A percentile compares a stretch with the other conserved stretches of the same genome.
Conservation (phyloP, 257 asterid genomes). For the Capsicum baccatum region DNA sequence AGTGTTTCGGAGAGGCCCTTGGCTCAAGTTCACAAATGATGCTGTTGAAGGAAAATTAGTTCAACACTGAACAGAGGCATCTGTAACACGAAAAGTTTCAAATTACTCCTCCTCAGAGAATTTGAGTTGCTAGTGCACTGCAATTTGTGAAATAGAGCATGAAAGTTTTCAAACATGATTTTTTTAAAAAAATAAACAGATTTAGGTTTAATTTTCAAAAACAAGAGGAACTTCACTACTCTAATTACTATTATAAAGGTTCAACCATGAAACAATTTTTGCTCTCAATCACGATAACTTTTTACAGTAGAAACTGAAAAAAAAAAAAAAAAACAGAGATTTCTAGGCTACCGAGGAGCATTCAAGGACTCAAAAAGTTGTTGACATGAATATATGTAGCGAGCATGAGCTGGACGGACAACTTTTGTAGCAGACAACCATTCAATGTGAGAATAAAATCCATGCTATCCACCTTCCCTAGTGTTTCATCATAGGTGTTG, state of each 20-base stretch:
- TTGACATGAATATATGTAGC: background rate
- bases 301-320: background rate
- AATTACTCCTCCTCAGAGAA: background rate
- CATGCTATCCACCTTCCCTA: background rate
- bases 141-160: background rate
- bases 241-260: background rate
- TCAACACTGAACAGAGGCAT: background rate
- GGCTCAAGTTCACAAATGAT: too few species aligned
- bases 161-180: background rate
- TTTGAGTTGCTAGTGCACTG: background rate
- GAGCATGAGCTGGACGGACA: background rate
- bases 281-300: background rate
- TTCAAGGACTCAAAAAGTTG: background rate
- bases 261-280: background rate
- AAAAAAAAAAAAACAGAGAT: background rate
- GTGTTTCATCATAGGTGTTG: background rate
- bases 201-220: background rate
- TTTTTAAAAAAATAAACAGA: too few species aligned
- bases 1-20: too few species aligned
- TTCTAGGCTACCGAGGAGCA: background rate
- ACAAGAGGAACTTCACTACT: background rate
- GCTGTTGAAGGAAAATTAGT: background rate
- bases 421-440: background rate
- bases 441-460: background rate
- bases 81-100: background rate